Conservation (phyloP, 495 filamentous ascomycete genomes). For the Penicillium nucicola region DNA sequence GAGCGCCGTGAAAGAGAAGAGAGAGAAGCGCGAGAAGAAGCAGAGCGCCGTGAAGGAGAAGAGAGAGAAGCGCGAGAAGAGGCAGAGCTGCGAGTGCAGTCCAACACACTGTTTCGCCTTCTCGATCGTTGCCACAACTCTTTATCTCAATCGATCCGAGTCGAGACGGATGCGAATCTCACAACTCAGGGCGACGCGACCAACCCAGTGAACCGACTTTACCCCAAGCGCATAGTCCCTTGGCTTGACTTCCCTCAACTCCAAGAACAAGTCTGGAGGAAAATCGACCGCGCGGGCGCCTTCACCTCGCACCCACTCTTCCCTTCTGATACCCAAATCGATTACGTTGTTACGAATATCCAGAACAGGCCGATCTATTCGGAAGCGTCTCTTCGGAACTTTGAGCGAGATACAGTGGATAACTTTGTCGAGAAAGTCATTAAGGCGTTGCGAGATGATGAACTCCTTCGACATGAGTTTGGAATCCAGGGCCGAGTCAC, state of each 20-base stretch:
- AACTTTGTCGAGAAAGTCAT: constrained; percentile 24
- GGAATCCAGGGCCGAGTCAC: constrained; percentile 19
- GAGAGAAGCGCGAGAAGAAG: constrained; percentile 5
- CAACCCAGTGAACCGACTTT: constrained; percentile 22
- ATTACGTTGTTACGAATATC: constrained; percentile 21
- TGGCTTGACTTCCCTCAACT: constrained; percentile 23
- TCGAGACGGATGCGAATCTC: constrained; percentile 25
- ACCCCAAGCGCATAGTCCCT: constrained; percentile 17
- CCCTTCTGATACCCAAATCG: constrained; percentile 37
- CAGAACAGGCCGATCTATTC: constrained; percentile 25
- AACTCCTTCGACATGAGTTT: constrained; percentile 18
- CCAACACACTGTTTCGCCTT: constrained; percentile 17
- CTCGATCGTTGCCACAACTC: constrained; percentile 22
- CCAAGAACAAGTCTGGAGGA: constrained; percentile 24
- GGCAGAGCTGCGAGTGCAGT: constrained; percentile 17
- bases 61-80: constrained; percentile 7
- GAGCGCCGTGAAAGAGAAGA: not conserved
- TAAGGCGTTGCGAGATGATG: constrained; percentile 21
- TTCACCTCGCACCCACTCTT: constrained; percentile 35
- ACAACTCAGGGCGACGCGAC: constrained; percentile 23
- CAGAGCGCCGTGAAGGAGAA: not conserved
- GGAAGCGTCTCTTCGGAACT: constrained; percentile 22
- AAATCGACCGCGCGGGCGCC: constrained; percentile 11
- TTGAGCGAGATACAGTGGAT: constrained; percentile 25
- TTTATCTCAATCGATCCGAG: constrained; percentile 24